Evolutionary conservation across 139 green algal genomes (phyloP), one percentile per base, ranked within the genome.

Genomic region (Chlorella sp.): DNA sequence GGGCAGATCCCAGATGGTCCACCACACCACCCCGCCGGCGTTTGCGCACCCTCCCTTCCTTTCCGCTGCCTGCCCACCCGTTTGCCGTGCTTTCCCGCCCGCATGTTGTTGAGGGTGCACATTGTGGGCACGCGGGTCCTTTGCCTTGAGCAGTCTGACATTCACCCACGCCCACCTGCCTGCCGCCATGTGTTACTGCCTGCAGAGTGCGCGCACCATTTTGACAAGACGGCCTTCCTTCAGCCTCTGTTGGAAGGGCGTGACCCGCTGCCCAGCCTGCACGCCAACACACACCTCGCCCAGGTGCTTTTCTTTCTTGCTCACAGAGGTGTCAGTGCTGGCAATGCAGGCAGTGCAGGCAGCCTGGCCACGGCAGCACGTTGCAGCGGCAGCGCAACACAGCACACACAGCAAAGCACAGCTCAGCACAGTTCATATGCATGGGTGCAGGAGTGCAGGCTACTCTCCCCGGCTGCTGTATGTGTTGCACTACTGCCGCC

Each of bases 221-320:
- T 96, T 84, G 91, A 94, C 81, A 96, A 96, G 91, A 92, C 90
- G 0, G 69, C 42, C 39, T 96, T 95, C 79, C 92, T 71, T n/a
- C 36, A 92, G 28, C 89, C 91, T 2, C 89, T 97, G 66, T 30
- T 90, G 26, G 36, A 71, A 2, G 83, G 88, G 5, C 21, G 83
- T 36, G 95, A 97, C 86, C 40, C 89, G 16, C 83, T 97, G 90
- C 34, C 80, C 22, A 89, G 91, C 57, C 93, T 95, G 2, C 94
- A 96, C 71, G 95, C 95, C 68, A 97, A 97, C 92, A 97, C 95
- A 12, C 94, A 97, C 88, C 85, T 97, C 57, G 95, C 95, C 0
- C 95, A 97, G 93, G 94, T 94, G 39, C 15, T 36, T n/a, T n/a
- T n/a, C n/a, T n/a, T 37, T 40, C 79, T n/a, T 12, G 37, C 39